These are phyloP conservation scores for Amoeboradix gromovi DNA, from an alignment of 371 early-diverging fungal species.

Conservation along the genomic window DNA sequence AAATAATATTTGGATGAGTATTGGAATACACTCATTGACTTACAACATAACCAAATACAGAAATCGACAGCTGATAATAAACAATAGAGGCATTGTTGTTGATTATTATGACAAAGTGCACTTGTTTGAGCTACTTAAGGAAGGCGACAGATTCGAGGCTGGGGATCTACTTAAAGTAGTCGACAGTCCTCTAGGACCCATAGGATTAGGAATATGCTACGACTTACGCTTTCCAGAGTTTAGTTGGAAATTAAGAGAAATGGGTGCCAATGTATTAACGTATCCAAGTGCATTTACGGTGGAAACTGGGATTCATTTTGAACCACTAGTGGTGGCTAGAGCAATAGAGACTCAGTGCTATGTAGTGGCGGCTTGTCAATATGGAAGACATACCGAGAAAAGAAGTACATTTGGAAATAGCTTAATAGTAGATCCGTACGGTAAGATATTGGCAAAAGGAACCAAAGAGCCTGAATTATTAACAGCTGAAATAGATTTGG, in stretches of 20 bases:
- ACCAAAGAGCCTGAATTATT: constrained; percentile 13
- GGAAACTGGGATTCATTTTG: constrained; percentile 32
- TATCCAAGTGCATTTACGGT: constrained; percentile 63
- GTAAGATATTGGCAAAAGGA: constrained; percentile 31
- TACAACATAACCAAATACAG: constrained; percentile 11
- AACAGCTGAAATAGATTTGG: constrained; percentile 31
- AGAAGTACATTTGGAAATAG: constrained; percentile 45
- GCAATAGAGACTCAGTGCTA: constrained; percentile 57
- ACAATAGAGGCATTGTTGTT: constrained; percentile 22
- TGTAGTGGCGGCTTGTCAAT: constrained; percentile 46
- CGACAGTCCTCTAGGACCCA: constrained; percentile 30
- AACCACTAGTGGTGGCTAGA: constrained; percentile 38
- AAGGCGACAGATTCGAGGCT: constrained; percentile 27
- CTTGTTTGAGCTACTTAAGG: constrained; percentile 36
- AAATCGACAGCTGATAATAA: constrained; percentile 38
- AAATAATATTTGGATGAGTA: constrained; percentile 33
- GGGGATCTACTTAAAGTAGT: constrained; percentile 18
- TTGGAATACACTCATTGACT: constrained; percentile 36
- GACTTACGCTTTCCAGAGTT: constrained; percentile 52
- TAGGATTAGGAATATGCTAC: constrained; percentile 41
- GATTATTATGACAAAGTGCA: constrained; percentile 41
- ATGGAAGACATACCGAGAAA: constrained; percentile 38
- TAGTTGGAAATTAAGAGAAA: constrained; percentile 20
- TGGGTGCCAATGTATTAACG: constrained; percentile 37
- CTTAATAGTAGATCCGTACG: constrained; percentile 46